Evolutionary conservation across 352 stramenopile species (phyloP).

Genomic region (Pythium insidiosum): DNA sequence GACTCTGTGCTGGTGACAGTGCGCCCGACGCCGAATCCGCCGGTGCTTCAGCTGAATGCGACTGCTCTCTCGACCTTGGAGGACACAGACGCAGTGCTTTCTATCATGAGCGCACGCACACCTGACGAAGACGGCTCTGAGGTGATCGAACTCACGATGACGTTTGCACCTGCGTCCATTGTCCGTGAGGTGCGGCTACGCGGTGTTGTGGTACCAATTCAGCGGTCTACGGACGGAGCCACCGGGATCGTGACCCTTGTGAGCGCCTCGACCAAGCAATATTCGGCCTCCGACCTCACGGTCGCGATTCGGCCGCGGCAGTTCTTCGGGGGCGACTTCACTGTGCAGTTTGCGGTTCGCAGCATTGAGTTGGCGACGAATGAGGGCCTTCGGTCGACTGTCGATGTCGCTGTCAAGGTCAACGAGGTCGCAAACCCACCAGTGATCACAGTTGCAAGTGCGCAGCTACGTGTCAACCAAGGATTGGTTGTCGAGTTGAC

Average conservation of each 20-base stretch:
- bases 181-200: constrained; percentile 25
- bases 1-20: constrained; percentile 22
- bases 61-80: constrained; percentile 20
- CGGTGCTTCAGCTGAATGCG: constrained; percentile 20
- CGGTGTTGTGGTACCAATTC: constrained; percentile 8
- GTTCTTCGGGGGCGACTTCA: constrained; percentile 32
- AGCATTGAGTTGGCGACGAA: constrained; percentile 21
- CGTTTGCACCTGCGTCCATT: constrained; percentile 21
- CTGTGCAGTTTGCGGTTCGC: constrained; percentile 18
- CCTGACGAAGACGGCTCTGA: constrained; percentile 41
- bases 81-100: constrained; percentile 22
- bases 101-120: constrained; percentile 26
- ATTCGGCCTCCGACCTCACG: constrained; percentile 9
- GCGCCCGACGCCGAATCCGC: constrained; percentile 26
- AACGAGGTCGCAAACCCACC: constrained; percentile 27
- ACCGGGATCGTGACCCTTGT: constrained; percentile 17
- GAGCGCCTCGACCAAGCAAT: constrained; percentile 2
- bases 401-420: constrained; percentile 20
- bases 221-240: neutral
- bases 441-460: constrained; percentile 9
- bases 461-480: constrained; percentile 27
- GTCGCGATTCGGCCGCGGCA: constrained; percentile 21
- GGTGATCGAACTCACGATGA: constrained; percentile 28
- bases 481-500: constrained; percentile 17
- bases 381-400: constrained; percentile 9